These are phyloP conservation scores for Clonostachys sp. DNA, from an alignment of 2,329 filamentous ascomycete genomes.

Conservation along the genomic window DNA sequence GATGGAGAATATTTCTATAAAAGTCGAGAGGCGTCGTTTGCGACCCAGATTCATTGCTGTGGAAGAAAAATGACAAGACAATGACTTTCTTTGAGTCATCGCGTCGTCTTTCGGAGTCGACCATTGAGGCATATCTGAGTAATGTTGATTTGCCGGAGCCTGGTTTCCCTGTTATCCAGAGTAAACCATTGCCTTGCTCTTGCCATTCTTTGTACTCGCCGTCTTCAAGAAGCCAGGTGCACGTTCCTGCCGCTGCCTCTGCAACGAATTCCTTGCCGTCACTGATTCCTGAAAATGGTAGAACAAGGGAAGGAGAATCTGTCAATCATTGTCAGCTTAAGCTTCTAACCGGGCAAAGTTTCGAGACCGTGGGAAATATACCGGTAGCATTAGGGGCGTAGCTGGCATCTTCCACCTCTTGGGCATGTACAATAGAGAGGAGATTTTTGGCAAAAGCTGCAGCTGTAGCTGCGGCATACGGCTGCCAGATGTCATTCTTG, in stretches of 20 bases:
- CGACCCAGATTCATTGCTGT: neutral
- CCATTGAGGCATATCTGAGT: neutral
- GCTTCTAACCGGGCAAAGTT: too few relatives aligned
- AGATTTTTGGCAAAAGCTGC: conserved; percentile 11
- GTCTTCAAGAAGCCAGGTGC: neutral
- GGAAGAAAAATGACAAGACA: neutral
- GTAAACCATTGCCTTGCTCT: neutral
- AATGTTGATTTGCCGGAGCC: neutral
- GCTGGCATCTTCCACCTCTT: neutral
- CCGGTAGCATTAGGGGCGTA: too few relatives aligned
- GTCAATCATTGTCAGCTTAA: too few relatives aligned
- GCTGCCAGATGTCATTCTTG: conserved; percentile 25
- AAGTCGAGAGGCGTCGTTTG: neutral
- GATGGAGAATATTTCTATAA: neutral
- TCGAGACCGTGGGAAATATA: too few relatives aligned
- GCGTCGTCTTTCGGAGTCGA: neutral
- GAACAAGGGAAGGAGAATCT: neutral
- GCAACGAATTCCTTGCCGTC: neutral
- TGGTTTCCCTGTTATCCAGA: neutral
- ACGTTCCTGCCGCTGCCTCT: neutral
- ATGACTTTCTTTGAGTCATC: neutral
- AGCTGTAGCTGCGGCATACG: conserved; percentile 22
- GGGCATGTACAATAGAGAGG: neutral
- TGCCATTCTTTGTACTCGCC: neutral
- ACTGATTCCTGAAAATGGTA: neutral